Evolutionary conservation across 768 basidiomycete species (phyloP).

Genomic region (Strobilomyces echinocephalus): DNA sequence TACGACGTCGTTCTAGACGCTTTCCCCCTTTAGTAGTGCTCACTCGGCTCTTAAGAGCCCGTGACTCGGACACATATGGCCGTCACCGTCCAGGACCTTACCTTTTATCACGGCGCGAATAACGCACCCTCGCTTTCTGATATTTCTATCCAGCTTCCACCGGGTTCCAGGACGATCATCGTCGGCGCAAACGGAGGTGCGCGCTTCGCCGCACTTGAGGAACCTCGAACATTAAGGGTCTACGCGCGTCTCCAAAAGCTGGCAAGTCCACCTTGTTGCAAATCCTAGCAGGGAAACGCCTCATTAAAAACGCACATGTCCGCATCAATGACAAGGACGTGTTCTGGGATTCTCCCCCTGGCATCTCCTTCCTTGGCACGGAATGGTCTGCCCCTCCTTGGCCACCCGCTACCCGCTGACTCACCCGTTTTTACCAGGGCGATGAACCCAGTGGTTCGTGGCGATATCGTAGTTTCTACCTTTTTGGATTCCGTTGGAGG

Average conservation of each 20-base stretch:
- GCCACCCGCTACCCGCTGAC: neutral
- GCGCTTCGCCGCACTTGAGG: constrained; percentile 18
- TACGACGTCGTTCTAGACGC: too few relatives aligned
- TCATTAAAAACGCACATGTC: constrained; percentile 63
- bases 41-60: too few relatives aligned
- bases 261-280: constrained; percentile 97
- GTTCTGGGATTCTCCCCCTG: constrained; percentile 79
- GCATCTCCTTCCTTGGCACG: constrained; percentile 85
- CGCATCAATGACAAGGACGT: constrained; percentile 79
- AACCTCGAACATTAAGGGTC: neutral
- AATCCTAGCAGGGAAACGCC: constrained; percentile 86
- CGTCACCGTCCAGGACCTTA: constrained; percentile 45
- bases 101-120: constrained; percentile 49
- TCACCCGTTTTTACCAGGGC: constrained; percentile 52
- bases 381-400: constrained; percentile 63
- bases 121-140: constrained; percentile 53
- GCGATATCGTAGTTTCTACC: constrained; percentile 86
- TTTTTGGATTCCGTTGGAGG: constrained; percentile 98
- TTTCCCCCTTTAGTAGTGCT: too few relatives aligned
- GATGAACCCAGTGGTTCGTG: constrained; percentile 92
- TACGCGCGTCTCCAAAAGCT: constrained; percentile 45
- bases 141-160: constrained; percentile 61
- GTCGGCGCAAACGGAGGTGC: constrained; percentile 92
- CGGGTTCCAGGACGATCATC: constrained; percentile 78
- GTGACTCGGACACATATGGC: too few relatives aligned